Base-by-base conservation (phyloP, 2,329 filamentous ascomycete species). In the Beauveria medogensis region DNA sequence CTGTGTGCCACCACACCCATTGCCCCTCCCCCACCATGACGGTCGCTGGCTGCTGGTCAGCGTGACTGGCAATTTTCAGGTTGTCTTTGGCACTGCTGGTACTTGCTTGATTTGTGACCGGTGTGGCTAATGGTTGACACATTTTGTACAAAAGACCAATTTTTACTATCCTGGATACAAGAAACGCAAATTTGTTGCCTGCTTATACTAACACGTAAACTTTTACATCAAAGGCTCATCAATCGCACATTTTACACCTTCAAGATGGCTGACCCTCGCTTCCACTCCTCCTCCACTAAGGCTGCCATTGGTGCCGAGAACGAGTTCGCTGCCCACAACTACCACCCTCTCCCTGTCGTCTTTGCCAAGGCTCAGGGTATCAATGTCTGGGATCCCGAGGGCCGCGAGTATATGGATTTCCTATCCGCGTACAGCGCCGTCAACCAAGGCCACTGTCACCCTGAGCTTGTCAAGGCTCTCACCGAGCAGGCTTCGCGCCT, bases 401-500 rank as follows among this genome's bases (percentile, higher is more conserved):
- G 90, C 71, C 90, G 87, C 69, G 88, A 96, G 74, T 97, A 99
- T 76, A 86, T 97, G 69, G 94, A 99, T 78, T 99, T 97, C 78
- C 86, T 99, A 66, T 97, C 93, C 52, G 94, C 94, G 66, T 99
- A 99, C 82, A 95, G 90, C 68, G 94, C 94, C 64, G 92, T 97
- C 72, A 97, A 97, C 80, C 93, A 97, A 77, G 93, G 93, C 65
- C 93, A 99, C 77, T 97, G 93, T 77, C 93, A 99, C 78, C 94
- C 94, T 5, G 92, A 96, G 78, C 86, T 97, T 61, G 87, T 99
- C 72, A 92, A 93, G 75, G 90, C 92, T 16, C 80, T 99, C 63
- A 86, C 86, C 43, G 91, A 96, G 66, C 94, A 99, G 78, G 94
- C 94, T 53, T 84, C 88, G 66, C 88, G 92, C 44, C 79, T 97